These are phyloP conservation scores for Cryptosporidium felis DNA, from an alignment of 169 alveolate genomes.

Conservation along the genomic window DNA sequence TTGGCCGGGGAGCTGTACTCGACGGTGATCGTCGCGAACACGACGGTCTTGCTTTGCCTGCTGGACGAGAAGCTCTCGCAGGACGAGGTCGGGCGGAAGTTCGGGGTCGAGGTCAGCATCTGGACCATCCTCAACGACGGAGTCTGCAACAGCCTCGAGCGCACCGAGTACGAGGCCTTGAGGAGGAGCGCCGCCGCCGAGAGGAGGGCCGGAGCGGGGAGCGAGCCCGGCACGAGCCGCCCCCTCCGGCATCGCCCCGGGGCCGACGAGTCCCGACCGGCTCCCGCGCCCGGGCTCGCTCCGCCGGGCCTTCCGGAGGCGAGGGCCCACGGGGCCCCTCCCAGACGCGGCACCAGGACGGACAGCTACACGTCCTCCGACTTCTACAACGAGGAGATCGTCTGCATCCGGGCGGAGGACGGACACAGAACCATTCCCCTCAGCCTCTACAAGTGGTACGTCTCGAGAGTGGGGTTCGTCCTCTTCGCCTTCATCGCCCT, in stretches of 20 bases:
- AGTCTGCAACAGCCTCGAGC: background rate
- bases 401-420: background rate
- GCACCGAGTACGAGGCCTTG: background rate
- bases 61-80: constrained; percentile 16
- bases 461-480: constrained; percentile 16
- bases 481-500: background rate
- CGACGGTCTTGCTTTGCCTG: constrained; percentile 3
- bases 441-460: constrained; percentile 32
- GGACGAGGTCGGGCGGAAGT: background rate
- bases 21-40: background rate
- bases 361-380: constrained; percentile 20
- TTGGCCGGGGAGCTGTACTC: constrained; percentile 19
- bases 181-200: background rate
- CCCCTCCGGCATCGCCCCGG: no score
- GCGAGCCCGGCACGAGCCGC: no score
- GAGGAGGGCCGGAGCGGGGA: background rate
- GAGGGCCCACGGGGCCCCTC: no score
- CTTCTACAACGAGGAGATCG: constrained; percentile 43
- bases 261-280: no score
- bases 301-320: no score
- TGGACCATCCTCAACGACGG: constrained; percentile 21
- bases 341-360: background rate
- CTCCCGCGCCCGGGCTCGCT: no score
- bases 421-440: constrained; percentile 48
- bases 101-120: constrained; percentile 48